A percentile compares a stretch with the other conserved stretches of the same genome.
phyloP scores from a whole-genome alignment of 108 stramenopile species.

The Fistulifera solaris region DNA sequence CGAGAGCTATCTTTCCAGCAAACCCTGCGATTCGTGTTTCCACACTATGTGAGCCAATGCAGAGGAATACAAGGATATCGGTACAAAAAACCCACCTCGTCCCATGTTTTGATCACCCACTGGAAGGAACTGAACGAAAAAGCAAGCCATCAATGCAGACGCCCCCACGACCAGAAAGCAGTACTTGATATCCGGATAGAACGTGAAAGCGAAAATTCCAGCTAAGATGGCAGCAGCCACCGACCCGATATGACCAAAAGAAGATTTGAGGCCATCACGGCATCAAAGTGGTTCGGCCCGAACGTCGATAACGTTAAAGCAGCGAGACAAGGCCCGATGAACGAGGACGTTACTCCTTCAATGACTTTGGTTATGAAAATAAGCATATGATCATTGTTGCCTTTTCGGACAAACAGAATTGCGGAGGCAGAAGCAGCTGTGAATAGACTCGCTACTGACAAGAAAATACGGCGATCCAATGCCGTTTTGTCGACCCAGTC shows the following conservation, averaged over 20 bases:
- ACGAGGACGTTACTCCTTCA: conserved; percentile 71
- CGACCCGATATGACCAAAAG: conserved; percentile 73
- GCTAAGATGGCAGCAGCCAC: conserved; percentile 68
- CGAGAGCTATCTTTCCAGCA: conserved; percentile 31
- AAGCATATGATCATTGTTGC: conserved; percentile 62
- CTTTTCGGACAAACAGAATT: conserved; percentile 67
- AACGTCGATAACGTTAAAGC: conserved; percentile 70
- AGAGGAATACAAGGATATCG: background rate
- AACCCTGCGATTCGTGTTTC: conserved; percentile 71
- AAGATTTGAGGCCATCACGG: conserved; percentile 72
- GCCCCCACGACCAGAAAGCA: conserved; percentile 79
- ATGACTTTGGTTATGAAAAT: conserved; percentile 67
- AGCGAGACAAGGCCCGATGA: conserved; percentile 78
- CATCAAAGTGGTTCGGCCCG: conserved; percentile 77
- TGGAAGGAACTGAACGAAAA: conserved; percentile 57
- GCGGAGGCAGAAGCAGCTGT: conserved; percentile 57
- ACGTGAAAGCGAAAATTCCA: conserved; percentile 45
- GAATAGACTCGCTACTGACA: conserved; percentile 33
- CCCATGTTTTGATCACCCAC: conserved; percentile 42
- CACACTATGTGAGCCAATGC: background rate
- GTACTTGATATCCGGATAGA: conserved; percentile 73
- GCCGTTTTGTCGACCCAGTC: conserved; percentile 54
- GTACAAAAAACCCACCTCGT: background rate
- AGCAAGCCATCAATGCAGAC: conserved; percentile 53
- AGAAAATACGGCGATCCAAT: conserved; percentile 49